Evolutionary conservation across 164 flowering plant species (phyloP).

Genomic region (Nelumbo lutea): DNA sequence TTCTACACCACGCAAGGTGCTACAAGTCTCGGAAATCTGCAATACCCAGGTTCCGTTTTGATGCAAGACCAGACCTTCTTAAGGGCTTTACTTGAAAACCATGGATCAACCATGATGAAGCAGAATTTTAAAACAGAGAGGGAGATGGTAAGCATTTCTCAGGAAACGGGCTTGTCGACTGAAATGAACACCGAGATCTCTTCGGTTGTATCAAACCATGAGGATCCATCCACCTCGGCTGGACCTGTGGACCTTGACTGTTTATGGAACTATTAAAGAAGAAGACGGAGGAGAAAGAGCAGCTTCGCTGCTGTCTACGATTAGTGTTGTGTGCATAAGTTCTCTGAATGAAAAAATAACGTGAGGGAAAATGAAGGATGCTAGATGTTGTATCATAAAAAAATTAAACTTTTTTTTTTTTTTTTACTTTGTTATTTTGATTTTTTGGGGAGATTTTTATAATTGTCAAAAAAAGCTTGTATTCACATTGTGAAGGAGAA

Average conservation of each 20-base stretch:
- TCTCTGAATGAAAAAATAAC: slow-evolving; percentile 9
- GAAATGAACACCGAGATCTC: slow-evolving; percentile 66
- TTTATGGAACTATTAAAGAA: slow-evolving; percentile 52
- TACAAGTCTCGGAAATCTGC: slow-evolving; percentile 21
- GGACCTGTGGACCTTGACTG: slow-evolving; percentile 48
- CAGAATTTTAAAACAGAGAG: slow-evolving; percentile 46
- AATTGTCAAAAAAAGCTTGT: slow-evolving; percentile 9
- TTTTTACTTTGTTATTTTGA: neutral
- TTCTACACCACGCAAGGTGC: slow-evolving; percentile 25
- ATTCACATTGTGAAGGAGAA: slow-evolving; percentile 10
- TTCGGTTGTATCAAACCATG: slow-evolving; percentile 48
- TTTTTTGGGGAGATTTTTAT: neutral
- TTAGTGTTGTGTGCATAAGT: slow-evolving; percentile 18
- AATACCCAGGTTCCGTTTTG: slow-evolving; percentile 29
- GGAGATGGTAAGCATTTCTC: slow-evolving; percentile 50
- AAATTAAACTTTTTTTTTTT: neutral
- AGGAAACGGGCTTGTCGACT: slow-evolving; percentile 49
- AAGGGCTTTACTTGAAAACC: slow-evolving; percentile 38
- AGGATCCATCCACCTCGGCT: slow-evolving; percentile 40
- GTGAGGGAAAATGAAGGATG: slow-evolving; percentile 9
- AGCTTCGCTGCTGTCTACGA: neutral
- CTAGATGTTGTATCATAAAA: slow-evolving; percentile 5
- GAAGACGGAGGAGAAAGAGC: slow-evolving; percentile 1
- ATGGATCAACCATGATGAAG: slow-evolving; percentile 32
- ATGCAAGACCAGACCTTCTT: slow-evolving; percentile 48